Conservation (phyloP, 371 early-diverging fungal species). For the Lichtheimia hyalospora region DNA sequence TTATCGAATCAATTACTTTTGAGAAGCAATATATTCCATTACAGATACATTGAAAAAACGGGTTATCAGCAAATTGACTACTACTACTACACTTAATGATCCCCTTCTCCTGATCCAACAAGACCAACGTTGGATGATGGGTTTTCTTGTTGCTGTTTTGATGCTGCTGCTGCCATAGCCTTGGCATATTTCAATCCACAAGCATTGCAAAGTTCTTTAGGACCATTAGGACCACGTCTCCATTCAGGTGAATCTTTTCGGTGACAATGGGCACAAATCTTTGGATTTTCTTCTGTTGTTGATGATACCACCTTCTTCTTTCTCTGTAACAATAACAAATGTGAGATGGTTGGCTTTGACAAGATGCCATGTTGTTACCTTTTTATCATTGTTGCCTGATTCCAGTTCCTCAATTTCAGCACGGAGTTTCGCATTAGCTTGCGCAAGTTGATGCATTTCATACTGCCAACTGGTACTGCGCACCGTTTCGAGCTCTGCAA, state of each 20-base stretch:
- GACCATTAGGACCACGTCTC: slow-evolving; percentile 81
- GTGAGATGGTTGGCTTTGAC: slow-evolving; percentile 4
- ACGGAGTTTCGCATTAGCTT: slow-evolving; percentile 34
- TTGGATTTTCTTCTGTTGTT: slow-evolving; percentile 9
- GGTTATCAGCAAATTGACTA: too few relatives aligned
- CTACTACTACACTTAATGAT: neutral
- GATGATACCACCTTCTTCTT: slow-evolving; percentile 21
- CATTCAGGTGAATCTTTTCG: slow-evolving; percentile 82
- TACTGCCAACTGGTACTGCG: slow-evolving; percentile 50
- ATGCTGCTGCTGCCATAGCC: neutral
- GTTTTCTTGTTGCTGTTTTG: neutral
- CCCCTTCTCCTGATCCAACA: too few relatives aligned
- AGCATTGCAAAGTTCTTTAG: slow-evolving; percentile 83
- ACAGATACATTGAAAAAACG: too few relatives aligned
- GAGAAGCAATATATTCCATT: too few relatives aligned
- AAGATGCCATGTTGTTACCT: neutral
- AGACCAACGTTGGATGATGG: too few relatives aligned
- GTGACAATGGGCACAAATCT: slow-evolving; percentile 61
- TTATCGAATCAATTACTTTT: too few relatives aligned
- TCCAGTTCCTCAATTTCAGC: slow-evolving; percentile 34
- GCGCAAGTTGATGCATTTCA: slow-evolving; percentile 46
- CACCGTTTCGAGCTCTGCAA: slow-evolving; percentile 37
- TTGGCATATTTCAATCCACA: slow-evolving; percentile 72
- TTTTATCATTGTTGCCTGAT: slow-evolving; percentile 11
- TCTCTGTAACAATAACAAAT: slow-evolving; percentile 5